Percentiles rank a stretch among this genome's conserved stretches.
These are phyloP conservation scores for Aspergillus avenaceus DNA, from an alignment of 495 filamentous ascomycete genomes.

Conservation along the genomic window DNA sequence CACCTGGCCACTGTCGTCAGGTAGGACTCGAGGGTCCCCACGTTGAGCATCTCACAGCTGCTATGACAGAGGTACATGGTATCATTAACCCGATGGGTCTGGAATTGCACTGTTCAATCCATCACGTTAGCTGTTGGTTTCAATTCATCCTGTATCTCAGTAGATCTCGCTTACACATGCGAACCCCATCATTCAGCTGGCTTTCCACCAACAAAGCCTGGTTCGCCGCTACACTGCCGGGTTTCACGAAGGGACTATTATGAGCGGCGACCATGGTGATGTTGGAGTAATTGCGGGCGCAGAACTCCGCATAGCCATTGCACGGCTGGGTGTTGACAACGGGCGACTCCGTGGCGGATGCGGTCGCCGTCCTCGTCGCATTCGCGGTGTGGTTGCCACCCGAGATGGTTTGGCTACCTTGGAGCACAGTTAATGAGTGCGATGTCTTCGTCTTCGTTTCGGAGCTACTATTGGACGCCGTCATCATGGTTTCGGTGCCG, in stretches of 20 bases:
- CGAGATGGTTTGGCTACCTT: constrained; percentile 31
- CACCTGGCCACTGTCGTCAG: constrained; percentile 65
- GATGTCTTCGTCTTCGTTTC: constrained; percentile 23
- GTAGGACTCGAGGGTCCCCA: constrained; percentile 71
- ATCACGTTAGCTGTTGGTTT: too few species aligned
- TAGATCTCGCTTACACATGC: constrained; percentile 56
- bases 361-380: constrained; percentile 31
- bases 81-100: constrained; percentile 66
- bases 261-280: constrained; percentile 84
- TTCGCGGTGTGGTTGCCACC: constrained; percentile 43
- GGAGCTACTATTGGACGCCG: constrained; percentile 23
- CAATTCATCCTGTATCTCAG: too few species aligned
- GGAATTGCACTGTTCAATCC: constrained; percentile 66
- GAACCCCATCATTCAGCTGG: constrained; percentile 84
- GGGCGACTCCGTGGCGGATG: constrained; percentile 37
- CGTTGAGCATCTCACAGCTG: constrained; percentile 72
- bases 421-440: constrained; percentile 35
- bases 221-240: constrained; percentile 72
- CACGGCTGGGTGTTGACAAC: constrained; percentile 74
- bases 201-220: constrained; percentile 63
- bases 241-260: constrained; percentile 75
- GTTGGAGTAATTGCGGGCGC: constrained; percentile 76
- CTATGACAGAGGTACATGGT: constrained; percentile 69
- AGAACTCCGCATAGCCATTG: constrained; percentile 85
- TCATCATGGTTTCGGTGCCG: constrained; percentile 15